Evolutionary conservation across 768 basidiomycete genomes (phyloP), one percentile per base, ranked within the genome.

Genomic region (Chalciporus piperatus): DNA sequence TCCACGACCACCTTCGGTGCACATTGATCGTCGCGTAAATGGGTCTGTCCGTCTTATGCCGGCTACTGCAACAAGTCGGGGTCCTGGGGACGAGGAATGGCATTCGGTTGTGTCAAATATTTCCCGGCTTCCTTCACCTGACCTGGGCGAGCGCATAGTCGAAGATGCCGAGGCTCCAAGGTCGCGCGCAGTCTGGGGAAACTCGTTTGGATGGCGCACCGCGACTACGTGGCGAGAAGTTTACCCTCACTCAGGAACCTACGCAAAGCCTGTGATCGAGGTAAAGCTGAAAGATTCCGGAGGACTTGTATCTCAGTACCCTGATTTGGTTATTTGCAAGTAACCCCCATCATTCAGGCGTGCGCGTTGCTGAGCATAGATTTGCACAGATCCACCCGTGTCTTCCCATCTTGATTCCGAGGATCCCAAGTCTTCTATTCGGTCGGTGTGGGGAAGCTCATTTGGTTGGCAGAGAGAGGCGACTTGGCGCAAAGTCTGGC

Each of bases 31-130:
- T 49, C 80, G 79, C 13, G 58, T 71, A 37, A 66, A 72, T 49
- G 80, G 76, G n/a, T 81, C 83, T n/a, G 78, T 83, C 14, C 74
- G 74, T 39, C 68, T 78, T 49, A 81, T 77, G 1, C 76, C 56
- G 28, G 28, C 27, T 13, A 56, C 60, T 11, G 46, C 16, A 33
- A 84, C 83, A 4, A 83, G 79, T 14, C 78, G 75, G 63, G 81
- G 80, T 6, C 80, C 79, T 17, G 63, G 68, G 2, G 78, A 82
- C 57, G 73, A 77, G 6, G 61, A 54, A 12, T 56, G 68, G 40
- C 63, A 65, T 48, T 74, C 72, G 16, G 70, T 61, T 6, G 52
- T 62, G 22, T 68, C 75, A 9, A 67, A 59, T 40, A 51, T 61
- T 23, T 66, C 71, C 23, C 72, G 71, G 33, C 64, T 80, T 17